Evolutionary conservation across 2,329 filamentous ascomycete species (phyloP).

Genomic region (Diplodia seriata): DNA sequence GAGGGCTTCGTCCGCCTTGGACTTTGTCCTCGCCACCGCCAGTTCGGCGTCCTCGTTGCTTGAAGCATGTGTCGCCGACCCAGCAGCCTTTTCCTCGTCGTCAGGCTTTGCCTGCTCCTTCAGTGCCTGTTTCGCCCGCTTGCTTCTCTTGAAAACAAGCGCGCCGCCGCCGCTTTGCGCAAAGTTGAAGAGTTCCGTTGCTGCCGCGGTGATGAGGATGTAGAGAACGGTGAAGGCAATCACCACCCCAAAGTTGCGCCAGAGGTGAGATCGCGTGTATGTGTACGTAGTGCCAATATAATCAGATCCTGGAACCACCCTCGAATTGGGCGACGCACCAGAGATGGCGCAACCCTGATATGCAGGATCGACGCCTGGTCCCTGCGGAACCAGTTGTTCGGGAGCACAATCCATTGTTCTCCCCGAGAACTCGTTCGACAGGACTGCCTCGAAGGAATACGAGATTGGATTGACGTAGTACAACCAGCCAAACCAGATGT

Average conservation of each 20-base stretch:
- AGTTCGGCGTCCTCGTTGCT: constrained; percentile 36
- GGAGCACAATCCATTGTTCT: constrained; percentile 65
- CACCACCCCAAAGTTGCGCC: constrained; percentile 79
- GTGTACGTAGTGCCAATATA: constrained; percentile 64
- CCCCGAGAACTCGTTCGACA: constrained; percentile 70
- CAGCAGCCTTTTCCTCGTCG: constrained; percentile 65
- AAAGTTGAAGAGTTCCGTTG: constrained; percentile 72
- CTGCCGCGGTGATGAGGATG: constrained; percentile 72
- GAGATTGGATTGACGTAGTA: constrained; percentile 57
- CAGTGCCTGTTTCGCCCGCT: constrained; percentile 62
- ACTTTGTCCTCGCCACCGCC: constrained; percentile 36
- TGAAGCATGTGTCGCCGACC: constrained; percentile 41
- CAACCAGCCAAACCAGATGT: constrained; percentile 68
- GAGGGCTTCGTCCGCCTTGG: constrained; percentile 43
- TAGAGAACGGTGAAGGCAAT: constrained; percentile 79
- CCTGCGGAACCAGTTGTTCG: constrained; percentile 66
- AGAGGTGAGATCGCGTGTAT: constrained; percentile 65
- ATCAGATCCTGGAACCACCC: constrained; percentile 59
- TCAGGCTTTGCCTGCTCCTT: constrained; percentile 51
- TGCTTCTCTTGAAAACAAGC: constrained; percentile 74
- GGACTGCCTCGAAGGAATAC: constrained; percentile 71
- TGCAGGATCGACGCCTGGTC: constrained; percentile 60
- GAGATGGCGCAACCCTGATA: constrained; percentile 69
- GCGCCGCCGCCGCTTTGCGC: constrained; percentile 69
- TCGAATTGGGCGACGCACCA: constrained; percentile 62